Percentiles rank a stretch among this genome's conserved stretches.
These are phyloP conservation scores for Psilocybe azurescens DNA, from an alignment of 768 basidiomycete genomes.

Conservation along the genomic window DNA sequence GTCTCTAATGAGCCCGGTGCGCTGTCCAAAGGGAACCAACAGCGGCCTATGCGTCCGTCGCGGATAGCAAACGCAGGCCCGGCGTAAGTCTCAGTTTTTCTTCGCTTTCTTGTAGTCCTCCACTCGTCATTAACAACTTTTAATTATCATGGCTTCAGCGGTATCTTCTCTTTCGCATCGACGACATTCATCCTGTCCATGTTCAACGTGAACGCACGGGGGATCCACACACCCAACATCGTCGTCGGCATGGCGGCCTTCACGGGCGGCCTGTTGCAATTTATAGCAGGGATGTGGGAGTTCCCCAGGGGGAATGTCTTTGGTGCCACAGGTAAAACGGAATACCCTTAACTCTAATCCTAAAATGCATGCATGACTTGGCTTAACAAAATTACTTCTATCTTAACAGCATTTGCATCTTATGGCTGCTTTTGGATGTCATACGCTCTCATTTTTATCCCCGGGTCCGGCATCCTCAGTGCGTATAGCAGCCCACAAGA, in stretches of 20 bases:
- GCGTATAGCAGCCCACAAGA: conserved; percentile 53
- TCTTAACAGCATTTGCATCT: conserved; percentile 61
- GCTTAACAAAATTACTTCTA: neutral
- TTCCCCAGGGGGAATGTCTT: conserved; percentile 66
- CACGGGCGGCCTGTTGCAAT: conserved; percentile 76
- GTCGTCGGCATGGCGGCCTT: conserved; percentile 81
- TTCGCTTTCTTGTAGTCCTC: neutral
- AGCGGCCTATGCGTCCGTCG: neutral
- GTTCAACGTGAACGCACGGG: conserved; percentile 61
- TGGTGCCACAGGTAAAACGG: conserved; percentile 57
- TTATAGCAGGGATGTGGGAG: conserved; percentile 86
- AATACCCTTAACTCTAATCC: neutral
- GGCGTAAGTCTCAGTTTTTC: conserved; percentile 27
- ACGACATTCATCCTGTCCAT: conserved; percentile 76
- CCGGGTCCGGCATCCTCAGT: conserved; percentile 57
- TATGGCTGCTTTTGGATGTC: conserved; percentile 87
- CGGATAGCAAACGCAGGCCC: conserved; percentile 38
- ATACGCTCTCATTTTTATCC: conserved; percentile 70
- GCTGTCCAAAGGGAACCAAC: neutral
- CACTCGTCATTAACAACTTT: neutral
- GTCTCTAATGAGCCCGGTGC: neutral
- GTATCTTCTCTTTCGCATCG: conserved; percentile 41
- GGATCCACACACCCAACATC: conserved; percentile 57
- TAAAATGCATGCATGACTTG: neutral
- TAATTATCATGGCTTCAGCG: conserved; percentile 24